Evolutionary conservation across 1,284 basidiomycete species (phyloP).

Genomic region (Sporisorium iseilematis-ciliati): DNA sequence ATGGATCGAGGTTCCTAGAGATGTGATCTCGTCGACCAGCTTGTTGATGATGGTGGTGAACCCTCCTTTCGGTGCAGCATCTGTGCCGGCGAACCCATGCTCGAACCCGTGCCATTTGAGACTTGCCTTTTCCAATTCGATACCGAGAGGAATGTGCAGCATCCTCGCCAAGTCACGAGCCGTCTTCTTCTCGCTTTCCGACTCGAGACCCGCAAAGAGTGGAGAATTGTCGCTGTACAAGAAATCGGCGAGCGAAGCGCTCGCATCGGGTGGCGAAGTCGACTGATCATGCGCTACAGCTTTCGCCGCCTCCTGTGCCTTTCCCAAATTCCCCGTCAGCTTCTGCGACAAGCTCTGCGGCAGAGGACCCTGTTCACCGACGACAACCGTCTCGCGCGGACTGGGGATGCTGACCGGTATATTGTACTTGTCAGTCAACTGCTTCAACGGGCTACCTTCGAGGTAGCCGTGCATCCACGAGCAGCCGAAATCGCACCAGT

Average conservation of each 20-base stretch:
- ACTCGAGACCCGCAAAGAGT: conserved; percentile 45
- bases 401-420: conserved; percentile 58
- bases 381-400: conserved; percentile 43
- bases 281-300: conserved; percentile 37
- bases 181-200: conserved; percentile 77
- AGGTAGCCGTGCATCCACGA: conserved; percentile 73
- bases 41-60: conserved; percentile 70
- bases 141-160: conserved; percentile 72
- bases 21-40: conserved; percentile 68
- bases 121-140: conserved; percentile 69
- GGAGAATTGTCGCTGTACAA: conserved; percentile 68
- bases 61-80: conserved; percentile 72
- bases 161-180: conserved; percentile 71
- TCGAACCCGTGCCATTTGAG: conserved; percentile 69
- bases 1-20: conserved; percentile 69
- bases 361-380: conserved; percentile 49
- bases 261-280: conserved; percentile 45
- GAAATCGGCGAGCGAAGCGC: conserved; percentile 67
- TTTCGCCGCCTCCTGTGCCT: conserved; percentile 48
- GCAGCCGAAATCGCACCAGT: conserved; percentile 68
- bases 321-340: conserved; percentile 47
- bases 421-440: conserved; percentile 70
- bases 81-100: conserved; percentile 72
- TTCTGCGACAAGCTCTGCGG: conserved; percentile 27
- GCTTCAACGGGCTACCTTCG: conserved; percentile 72